Percentiles rank a stretch among this genome's conserved stretches.
Conservation (phyloP, 2,329 filamentous ascomycete species). For the Alternaria solani region DNA sequence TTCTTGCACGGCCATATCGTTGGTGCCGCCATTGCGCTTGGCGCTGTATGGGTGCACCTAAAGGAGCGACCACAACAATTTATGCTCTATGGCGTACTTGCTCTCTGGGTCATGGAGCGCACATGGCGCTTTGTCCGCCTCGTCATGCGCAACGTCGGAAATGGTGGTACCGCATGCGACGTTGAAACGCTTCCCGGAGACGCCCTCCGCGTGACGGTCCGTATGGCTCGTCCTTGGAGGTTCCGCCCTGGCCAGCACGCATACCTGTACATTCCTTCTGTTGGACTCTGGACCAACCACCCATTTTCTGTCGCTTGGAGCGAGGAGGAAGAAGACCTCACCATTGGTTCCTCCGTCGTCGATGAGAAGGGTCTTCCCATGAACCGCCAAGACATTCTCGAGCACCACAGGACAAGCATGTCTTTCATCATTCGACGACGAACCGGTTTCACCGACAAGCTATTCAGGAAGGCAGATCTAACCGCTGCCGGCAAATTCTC, state of each 20-base stretch:
- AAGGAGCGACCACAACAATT: slow-evolving; percentile 65
- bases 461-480: slow-evolving; percentile 73
- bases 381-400: slow-evolving; percentile 61
- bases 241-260: slow-evolving; percentile 80
- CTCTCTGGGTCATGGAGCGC: slow-evolving; percentile 74
- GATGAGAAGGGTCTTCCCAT: slow-evolving; percentile 59
- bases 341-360: slow-evolving; percentile 26
- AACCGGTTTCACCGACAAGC: slow-evolving; percentile 83
- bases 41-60: slow-evolving; percentile 73
- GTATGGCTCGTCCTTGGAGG: slow-evolving; percentile 77
- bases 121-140: slow-evolving; percentile 66
- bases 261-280: slow-evolving; percentile 77
- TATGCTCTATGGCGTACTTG: slow-evolving; percentile 67
- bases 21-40: slow-evolving; percentile 66
- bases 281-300: slow-evolving; percentile 78
- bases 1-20: slow-evolving; percentile 78
- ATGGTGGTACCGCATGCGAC: slow-evolving; percentile 71
- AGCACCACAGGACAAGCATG: slow-evolving; percentile 64
- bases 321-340: slow-evolving; percentile 64
- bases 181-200: slow-evolving; percentile 80
- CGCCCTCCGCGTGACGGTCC: slow-evolving; percentile 75
- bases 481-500: slow-evolving; percentile 64
- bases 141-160: slow-evolving; percentile 71
- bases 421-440: slow-evolving; percentile 88
- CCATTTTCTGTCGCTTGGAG: slow-evolving; percentile 83